These are phyloP conservation scores for Arthrobotrys iridis DNA, from an alignment of 2,329 filamentous ascomycete genomes.

Conservation along the genomic window DNA sequence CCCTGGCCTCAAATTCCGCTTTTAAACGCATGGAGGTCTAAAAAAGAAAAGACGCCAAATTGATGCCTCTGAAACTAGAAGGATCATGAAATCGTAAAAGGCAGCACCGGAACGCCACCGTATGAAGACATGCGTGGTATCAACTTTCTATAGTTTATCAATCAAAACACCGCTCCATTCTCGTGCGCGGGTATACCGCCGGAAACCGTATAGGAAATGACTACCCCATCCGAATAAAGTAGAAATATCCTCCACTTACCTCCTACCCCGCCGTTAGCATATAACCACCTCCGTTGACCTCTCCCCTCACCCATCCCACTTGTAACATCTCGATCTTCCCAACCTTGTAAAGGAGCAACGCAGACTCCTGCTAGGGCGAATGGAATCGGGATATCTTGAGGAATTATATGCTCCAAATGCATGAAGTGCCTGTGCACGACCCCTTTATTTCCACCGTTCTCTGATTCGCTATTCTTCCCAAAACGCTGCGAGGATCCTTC, in stretches of 20 bases:
- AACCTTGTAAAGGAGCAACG: slow-evolving; percentile 34
- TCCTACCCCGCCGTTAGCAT: slow-evolving; percentile 57
- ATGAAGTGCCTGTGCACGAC: slow-evolving; percentile 13
- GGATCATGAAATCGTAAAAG: slow-evolving; percentile 7
- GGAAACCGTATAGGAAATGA: slow-evolving; percentile 74
- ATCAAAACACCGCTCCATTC: slow-evolving; percentile 54
- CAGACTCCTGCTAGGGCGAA: slow-evolving; percentile 35
- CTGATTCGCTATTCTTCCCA: slow-evolving; percentile 68
- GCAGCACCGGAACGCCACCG: slow-evolving; percentile 49
- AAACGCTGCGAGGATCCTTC: not conserved
- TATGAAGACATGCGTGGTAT: slow-evolving; percentile 50
- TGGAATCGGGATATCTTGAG: slow-evolving; percentile 7
- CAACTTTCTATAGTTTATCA: not conserved
- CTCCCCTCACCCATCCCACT: slow-evolving; percentile 55
- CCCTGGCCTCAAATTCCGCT: too few species aligned
- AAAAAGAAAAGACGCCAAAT: not conserved
- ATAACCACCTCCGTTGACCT: slow-evolving; percentile 52
- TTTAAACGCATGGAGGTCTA: too few species aligned
- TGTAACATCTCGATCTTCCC: slow-evolving; percentile 21
- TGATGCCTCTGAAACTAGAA: not conserved
- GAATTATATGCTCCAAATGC: slow-evolving; percentile 45
- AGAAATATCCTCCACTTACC: slow-evolving; percentile 74
- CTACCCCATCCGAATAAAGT: slow-evolving; percentile 75
- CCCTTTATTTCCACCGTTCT: slow-evolving; percentile 65
- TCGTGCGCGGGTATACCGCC: slow-evolving; percentile 61